A percentile compares a stretch with the other conserved stretches of the same genome.
Conservation (phyloP, 139 green algal species). For the Dunaliella sp. region DNA sequence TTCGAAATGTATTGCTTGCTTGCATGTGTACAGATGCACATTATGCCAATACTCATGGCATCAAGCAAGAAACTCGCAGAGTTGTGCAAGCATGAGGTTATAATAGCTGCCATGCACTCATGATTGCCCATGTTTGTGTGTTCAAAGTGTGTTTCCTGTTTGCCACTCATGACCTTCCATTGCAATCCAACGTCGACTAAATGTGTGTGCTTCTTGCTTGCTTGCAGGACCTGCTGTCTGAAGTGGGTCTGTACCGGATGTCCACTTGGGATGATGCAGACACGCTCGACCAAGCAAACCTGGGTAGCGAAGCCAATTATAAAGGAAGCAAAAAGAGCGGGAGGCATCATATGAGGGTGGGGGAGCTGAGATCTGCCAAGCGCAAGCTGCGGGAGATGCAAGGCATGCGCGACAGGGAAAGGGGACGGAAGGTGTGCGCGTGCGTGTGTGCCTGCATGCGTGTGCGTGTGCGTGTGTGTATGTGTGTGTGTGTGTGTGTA, state of each 20-base stretch:
- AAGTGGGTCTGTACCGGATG: constrained; percentile 26
- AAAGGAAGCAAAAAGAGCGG: not conserved
- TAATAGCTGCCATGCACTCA: no score
- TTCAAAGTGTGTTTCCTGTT: no score
- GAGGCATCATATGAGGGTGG: not conserved
- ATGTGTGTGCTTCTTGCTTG: not conserved
- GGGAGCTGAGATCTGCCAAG: constrained; percentile 20
- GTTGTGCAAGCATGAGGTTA: no score
- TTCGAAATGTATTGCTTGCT: no score
- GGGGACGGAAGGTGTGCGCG: constrained; percentile 23
- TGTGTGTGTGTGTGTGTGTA: no score
- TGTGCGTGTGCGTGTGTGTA: no score
- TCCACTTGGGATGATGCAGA: not conserved
- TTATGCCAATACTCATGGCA: no score
- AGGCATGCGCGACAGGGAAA: constrained; percentile 23
- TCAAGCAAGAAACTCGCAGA: no score
- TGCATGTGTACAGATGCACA: not conserved
- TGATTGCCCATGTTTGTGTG: no score
- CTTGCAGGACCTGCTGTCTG: constrained; percentile 33
- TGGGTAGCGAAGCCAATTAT: not conserved
- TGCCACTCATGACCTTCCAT: no score
- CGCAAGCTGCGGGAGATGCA: constrained; percentile 35
- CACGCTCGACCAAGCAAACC: not conserved
- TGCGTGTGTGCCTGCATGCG: no score
- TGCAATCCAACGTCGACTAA: no score